phyloP scores from a whole-genome alignment of 495 filamentous ascomycete species.

The Lophium mytilinum region DNA sequence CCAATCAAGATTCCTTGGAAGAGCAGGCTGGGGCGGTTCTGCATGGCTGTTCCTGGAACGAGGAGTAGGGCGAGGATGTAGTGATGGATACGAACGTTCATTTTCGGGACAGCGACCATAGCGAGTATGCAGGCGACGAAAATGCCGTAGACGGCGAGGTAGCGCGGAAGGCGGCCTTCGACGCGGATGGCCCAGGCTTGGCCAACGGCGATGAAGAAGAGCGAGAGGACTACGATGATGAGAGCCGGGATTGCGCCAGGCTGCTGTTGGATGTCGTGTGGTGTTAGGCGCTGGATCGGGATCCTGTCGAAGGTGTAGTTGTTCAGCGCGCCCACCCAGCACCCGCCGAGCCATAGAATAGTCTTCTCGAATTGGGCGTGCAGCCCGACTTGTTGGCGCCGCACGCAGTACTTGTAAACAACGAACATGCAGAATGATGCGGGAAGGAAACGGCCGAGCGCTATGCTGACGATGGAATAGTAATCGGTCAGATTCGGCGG shows the following conservation, averaged over 20 bases:
- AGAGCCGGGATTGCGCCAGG: constrained; percentile 37
- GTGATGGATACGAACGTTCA: constrained; percentile 88
- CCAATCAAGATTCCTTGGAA: constrained; percentile 87
- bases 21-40: constrained; percentile 67
- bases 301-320: constrained; percentile 42
- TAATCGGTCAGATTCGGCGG: constrained; percentile 33
- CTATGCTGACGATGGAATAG: constrained; percentile 37
- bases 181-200: constrained; percentile 37
- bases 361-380: constrained; percentile 39
- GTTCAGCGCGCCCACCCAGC: constrained; percentile 37
- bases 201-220: constrained; percentile 36
- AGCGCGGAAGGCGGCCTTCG: constrained; percentile 36
- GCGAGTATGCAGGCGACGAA: constrained; percentile 38
- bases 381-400: constrained; percentile 33
- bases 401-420: constrained; percentile 37
- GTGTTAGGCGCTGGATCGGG: constrained; percentile 37
- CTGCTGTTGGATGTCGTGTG: constrained; percentile 36
- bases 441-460: constrained; percentile 36
- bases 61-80: constrained; percentile 84
- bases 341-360: constrained; percentile 37
- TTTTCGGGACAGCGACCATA: constrained; percentile 63
- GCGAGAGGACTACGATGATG: constrained; percentile 31
- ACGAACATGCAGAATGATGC: constrained; percentile 35
- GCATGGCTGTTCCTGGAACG: constrained; percentile 71
- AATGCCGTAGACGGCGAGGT: constrained; percentile 51